Evolutionary conservation across 495 filamentous ascomycete genomes (phyloP).

Genomic region (Aspergillus funiculosus): DNA sequence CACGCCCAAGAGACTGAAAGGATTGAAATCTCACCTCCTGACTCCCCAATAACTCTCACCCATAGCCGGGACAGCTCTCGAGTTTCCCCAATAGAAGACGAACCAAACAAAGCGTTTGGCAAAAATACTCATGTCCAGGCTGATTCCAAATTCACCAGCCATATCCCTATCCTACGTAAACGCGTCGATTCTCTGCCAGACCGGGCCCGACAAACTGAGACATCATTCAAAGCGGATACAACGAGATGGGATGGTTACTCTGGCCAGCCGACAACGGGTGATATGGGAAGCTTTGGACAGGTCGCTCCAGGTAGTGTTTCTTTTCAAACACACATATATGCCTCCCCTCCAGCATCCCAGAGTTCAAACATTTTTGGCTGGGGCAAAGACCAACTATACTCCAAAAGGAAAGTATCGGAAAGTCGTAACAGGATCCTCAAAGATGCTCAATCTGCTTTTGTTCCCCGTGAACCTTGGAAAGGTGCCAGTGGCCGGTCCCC

Average conservation of each 20-base stretch:
- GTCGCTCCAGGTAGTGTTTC: constrained; percentile 19
- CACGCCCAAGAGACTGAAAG: constrained; percentile 3
- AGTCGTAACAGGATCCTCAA: constrained; percentile 25
- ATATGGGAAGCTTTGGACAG: constrained; percentile 25
- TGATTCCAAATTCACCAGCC: constrained; percentile 20
- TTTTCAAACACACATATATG: constrained; percentile 18
- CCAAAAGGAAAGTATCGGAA: constrained; percentile 27
- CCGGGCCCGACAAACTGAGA: constrained; percentile 5
- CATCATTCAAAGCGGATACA: constrained; percentile 14
- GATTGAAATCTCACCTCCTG: constrained; percentile 41
- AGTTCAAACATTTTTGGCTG: constrained; percentile 26
- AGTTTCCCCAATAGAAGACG: constrained; percentile 44
- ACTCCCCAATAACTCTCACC: constrained; percentile 26
- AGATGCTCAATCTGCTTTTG: constrained; percentile 21
- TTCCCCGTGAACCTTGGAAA: constrained; percentile 44
- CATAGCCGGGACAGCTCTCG: constrained; percentile 35
- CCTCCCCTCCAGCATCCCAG: constrained; percentile 20
- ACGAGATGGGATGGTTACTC: constrained; percentile 48
- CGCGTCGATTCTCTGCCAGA: constrained; percentile 9
- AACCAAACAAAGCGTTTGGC: constrained; percentile 12
- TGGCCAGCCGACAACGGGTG: constrained; percentile 40
- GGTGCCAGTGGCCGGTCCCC: constrained; percentile 44
- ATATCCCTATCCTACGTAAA: constrained; percentile 22
- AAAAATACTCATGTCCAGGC: background rate
- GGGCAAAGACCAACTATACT: constrained; percentile 31